A percentile compares a stretch with the other conserved stretches of the same genome.
These are phyloP conservation scores for Saccharum spontaneum DNA, from an alignment of 176 grass and related monocot genomes.

Conservation along the genomic window DNA sequence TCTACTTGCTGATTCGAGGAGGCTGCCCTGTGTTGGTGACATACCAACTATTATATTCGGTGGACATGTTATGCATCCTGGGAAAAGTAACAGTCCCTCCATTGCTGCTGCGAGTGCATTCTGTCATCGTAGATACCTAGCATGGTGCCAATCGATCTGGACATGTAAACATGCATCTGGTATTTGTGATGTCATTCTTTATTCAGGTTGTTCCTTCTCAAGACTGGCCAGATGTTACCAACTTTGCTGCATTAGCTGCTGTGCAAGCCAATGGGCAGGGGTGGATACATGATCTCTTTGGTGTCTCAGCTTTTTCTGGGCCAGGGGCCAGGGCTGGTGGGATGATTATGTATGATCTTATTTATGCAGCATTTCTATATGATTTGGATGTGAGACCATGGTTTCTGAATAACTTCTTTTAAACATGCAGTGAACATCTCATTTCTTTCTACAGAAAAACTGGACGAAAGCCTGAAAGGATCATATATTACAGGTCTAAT, in stretches of 20 bases:
- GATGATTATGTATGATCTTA: slow-evolving; percentile 43
- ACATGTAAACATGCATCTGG: neutral
- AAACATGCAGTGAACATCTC: too few species aligned
- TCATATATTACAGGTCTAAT: too few species aligned
- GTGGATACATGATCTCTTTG: neutral
- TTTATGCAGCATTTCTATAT: slow-evolving; percentile 14
- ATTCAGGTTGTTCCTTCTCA: slow-evolving; percentile 58
- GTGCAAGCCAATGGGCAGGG: slow-evolving; percentile 79
- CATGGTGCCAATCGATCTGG: neutral
- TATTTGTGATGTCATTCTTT: neutral
- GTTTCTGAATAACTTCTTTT: too few species aligned
- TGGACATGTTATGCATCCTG: slow-evolving; percentile 73
- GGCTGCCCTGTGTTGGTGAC: slow-evolving; percentile 60
- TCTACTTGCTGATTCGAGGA: slow-evolving; percentile 26
- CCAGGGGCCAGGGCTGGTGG: slow-evolving; percentile 61
- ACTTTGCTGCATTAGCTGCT: slow-evolving; percentile 65
- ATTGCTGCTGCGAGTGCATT: slow-evolving; percentile 68
- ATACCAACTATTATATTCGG: slow-evolving; percentile 34
- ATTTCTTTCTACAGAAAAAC: too few species aligned
- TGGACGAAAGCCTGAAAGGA: too few species aligned
- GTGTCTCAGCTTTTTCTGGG: neutral
- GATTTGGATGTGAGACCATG: neutral
- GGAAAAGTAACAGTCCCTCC: slow-evolving; percentile 66
- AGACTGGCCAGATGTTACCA: slow-evolving; percentile 78
- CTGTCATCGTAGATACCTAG: neutral